Conservation (phyloP, 306 rosid genomes). For the Malus orientalis region DNA sequence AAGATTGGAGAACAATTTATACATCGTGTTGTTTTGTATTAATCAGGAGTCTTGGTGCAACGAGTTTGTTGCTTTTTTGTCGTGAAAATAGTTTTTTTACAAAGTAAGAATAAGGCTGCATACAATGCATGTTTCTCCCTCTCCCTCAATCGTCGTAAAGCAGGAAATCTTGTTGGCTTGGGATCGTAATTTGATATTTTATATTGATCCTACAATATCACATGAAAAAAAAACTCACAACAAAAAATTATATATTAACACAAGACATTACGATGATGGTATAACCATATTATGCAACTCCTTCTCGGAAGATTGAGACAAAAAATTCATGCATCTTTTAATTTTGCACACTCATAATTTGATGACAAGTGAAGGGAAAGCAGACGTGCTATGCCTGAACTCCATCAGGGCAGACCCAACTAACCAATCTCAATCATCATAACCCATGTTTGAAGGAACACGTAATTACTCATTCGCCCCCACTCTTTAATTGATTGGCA, state of each 20-base stretch:
- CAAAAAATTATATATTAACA: too few species aligned
- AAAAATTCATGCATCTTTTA: neutral
- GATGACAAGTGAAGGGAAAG: neutral
- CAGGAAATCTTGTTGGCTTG: rapidly evolving
- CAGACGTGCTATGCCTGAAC: constrained; percentile 35
- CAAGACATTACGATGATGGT: rapidly evolving
- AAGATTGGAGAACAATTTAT: neutral
- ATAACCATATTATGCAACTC: too few species aligned
- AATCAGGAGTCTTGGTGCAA: too few species aligned
- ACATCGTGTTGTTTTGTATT: too few species aligned
- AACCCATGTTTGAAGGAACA: constrained; percentile 15
- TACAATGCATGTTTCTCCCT: too few species aligned
- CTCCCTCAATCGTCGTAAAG: too few species aligned
- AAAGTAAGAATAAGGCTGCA: rapidly evolving
- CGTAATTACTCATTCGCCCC: constrained; percentile 10
- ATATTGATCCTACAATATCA: too few species aligned
- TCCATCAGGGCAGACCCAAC: constrained; percentile 31
- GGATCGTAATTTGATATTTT: rapidly evolving
- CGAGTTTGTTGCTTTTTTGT: too few species aligned
- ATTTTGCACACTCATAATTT: neutral
- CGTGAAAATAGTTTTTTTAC: rapidly evolving
- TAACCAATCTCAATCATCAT: constrained; percentile 28
- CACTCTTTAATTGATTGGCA: constrained; percentile 3
- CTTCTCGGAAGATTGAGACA: too few species aligned
- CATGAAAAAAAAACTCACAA: too few species aligned